Base-by-base conservation (phyloP, 1,284 basidiomycete genomes). In the Peniophora sp. region DNA sequence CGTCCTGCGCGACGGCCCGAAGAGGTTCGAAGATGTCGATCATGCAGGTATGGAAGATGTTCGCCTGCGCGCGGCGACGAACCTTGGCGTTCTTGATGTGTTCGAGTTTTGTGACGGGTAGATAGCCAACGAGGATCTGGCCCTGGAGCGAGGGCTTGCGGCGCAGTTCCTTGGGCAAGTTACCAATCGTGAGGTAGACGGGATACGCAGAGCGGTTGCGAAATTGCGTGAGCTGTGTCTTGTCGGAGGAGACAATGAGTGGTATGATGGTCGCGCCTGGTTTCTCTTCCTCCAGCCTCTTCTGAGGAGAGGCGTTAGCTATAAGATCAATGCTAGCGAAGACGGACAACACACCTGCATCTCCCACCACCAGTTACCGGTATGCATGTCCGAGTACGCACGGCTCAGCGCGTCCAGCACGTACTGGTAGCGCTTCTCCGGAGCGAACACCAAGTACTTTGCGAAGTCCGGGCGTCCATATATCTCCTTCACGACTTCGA, bases 131-230 rank as follows among this genome's bases (percentile, higher is more conserved):
- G 1, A 55, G 53, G 1, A 47, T 23, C 45, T 65, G 44, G 64
- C 53, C 62, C 45, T 9, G 35, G 32, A 49, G 66, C 63, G 41
- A 64, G 64, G 9, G 11, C 45, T 25, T 46, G 17, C 16, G 19
- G 38, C 3, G 39, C 32, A 50, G 45, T 35, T 14, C 56, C 38
- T 23, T 67, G 44, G 14, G 23, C n/a, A 0, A 3, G 16, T 52
- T 47, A 65, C 68, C 70, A 52, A 70, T 69, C 0, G 67, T 69
- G 12, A 25, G 45, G 16, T n/a, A 39, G 25, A 48, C 50, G 19
- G 44, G 44, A n/a, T 45, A 45, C 3, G 44, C 44, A 3, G 19
- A 20, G 3, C 44, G 44, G n/a, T 45, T 45, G 17, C 44, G 44
- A 22, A 45, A 45, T 3, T 5, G 44, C 8, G 44, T 45, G 44